Base-by-base conservation (phyloP, 2,329 filamentous ascomycete species). In the Magnaporthales sp. region DNA sequence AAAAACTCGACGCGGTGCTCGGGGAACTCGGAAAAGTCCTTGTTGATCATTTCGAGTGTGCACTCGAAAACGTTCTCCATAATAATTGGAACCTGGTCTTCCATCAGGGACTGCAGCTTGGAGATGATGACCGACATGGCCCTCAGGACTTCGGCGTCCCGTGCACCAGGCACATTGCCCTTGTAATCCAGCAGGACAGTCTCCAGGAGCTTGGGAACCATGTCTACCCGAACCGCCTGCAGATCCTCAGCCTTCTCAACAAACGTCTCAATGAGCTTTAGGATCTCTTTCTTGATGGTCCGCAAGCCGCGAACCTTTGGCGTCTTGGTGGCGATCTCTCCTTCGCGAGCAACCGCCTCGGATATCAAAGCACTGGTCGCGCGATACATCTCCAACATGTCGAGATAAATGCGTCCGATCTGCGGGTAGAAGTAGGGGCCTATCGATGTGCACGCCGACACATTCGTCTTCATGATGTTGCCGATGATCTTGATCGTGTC, bases 381-480 rank as follows among this genome's bases (percentile, higher is more conserved):
- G 65, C 93, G 91, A 78, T 98, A 99, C 96, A 99, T 99, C 74
- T 95, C 94, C 67, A 99, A 83, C 94, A 99, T 98, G 76, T 99
- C 95, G 71, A 96, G 89, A 78, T 98, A 99, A 72, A 99, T 98
- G 67, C 93, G 90, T 56, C 94, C 95, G 72, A 99, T 97, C 76
- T 99, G 95, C 13, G 95, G 94, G 75, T 97, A 97, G 78, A 99
- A 99, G 80, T 98, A 99, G 65, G 92, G 89, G 38, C 96, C 95
- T 67, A 99, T 95, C 0, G 95, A 98, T 46, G 91, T 92, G 78
- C 95, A 99, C 46, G 95, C 95, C n/a, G 96, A 94, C 4, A 99
- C 95, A 73, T 99, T 99, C 0, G 95, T 99, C 86, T 99, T 99
- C 95, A 99, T 99, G 76, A 99, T 97, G 79, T 99, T 99, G 71